Evolutionary conservation across 2,329 filamentous ascomycete species (phyloP).

Genomic region (Exutisphaerella laricina): DNA sequence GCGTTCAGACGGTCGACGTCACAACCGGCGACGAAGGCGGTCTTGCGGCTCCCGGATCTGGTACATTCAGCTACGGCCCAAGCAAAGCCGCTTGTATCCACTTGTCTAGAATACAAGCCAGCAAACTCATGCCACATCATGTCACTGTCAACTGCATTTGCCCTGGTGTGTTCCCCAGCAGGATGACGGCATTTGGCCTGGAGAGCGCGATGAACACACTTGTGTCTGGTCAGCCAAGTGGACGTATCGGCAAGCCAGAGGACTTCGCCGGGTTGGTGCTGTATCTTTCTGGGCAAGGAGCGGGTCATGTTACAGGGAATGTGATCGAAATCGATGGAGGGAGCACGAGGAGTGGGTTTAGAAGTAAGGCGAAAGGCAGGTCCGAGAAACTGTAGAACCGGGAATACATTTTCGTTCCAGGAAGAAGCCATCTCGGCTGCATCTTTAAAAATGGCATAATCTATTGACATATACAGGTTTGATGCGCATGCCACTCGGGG

Average conservation of each 20-base stretch:
- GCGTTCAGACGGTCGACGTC: conserved; percentile 42
- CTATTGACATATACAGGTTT: too few relatives aligned
- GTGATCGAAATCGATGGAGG: conserved; percentile 47
- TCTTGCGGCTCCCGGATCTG: conserved; percentile 43
- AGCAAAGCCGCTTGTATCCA: conserved; percentile 51
- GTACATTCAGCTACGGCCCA: conserved; percentile 43
- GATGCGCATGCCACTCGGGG: too few relatives aligned
- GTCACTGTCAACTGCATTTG: conserved; percentile 54
- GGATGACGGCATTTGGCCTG: conserved; percentile 50
- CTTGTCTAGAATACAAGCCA: conserved; percentile 50
- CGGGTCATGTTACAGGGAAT: conserved; percentile 46
- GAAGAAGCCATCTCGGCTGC: too few relatives aligned
- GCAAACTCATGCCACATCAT: conserved; percentile 47
- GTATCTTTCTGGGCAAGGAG: conserved; percentile 39
- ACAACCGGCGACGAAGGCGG: conserved; percentile 45
- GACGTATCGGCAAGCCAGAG: conserved; percentile 43
- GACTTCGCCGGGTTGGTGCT: conserved; percentile 45
- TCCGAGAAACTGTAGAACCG: conserved; percentile 19
- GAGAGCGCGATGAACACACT: conserved; percentile 46
- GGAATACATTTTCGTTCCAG: too few relatives aligned
- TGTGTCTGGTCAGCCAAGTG: conserved; percentile 42
- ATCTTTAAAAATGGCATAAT: too few relatives aligned
- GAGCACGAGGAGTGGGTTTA: conserved; percentile 40
- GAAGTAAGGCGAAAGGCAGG: conserved; percentile 29
- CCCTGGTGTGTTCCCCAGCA: conserved; percentile 49